phyloP scores from a whole-genome alignment of 73 alveolate genomes.

The Tetrahymena borealis region DNA sequence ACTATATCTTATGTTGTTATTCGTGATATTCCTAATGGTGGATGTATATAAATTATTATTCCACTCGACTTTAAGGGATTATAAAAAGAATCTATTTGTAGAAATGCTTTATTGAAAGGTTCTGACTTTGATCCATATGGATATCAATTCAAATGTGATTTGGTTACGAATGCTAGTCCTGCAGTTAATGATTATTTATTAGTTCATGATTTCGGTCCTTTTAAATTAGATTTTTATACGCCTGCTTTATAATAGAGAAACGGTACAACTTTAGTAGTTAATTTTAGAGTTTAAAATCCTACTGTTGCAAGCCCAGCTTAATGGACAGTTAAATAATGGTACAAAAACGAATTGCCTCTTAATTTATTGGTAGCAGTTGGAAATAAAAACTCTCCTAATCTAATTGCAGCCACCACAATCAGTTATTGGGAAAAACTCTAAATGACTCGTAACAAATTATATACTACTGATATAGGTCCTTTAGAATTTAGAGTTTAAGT shows the following conservation, averaged over 20 bases:
- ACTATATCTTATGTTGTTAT: neutral
- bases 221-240: neutral
- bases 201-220: neutral
- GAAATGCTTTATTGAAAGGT: slow-evolving; percentile 16
- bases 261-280: neutral
- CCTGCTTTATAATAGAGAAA: neutral
- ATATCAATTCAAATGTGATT: neutral
- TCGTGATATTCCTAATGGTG: neutral
- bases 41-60: neutral
- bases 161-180: neutral
- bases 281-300: slow-evolving; percentile 30
- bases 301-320: neutral
- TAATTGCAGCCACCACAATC: neutral
- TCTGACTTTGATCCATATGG: neutral
- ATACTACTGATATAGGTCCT: slow-evolving; percentile 1
- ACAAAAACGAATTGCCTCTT: slow-evolving; percentile 10
- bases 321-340: slow-evolving; percentile 29
- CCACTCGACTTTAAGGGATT: neutral
- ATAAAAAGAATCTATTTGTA: neutral
- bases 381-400: neutral
- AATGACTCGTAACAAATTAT: slow-evolving; percentile 10
- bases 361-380: slow-evolving; percentile 19
- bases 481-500: slow-evolving; percentile 21
- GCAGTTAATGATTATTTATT: neutral
- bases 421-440: slow-evolving; percentile 28